phyloP scores from a whole-genome alignment of 1,284 basidiomycete species.

The Puccinia hordei region DNA sequence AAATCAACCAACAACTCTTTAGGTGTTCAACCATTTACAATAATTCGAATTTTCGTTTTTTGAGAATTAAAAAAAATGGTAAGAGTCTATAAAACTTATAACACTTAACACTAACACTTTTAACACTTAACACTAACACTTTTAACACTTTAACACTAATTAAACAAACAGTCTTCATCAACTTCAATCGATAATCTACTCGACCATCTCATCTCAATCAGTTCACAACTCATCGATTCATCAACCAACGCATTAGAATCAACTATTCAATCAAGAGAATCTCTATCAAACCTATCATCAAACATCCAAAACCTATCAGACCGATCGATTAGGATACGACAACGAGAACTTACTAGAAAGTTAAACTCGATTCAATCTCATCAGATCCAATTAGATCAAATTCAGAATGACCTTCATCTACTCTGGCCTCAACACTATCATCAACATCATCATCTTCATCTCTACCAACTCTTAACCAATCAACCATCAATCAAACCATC shows the following conservation, averaged over 20 bases:
- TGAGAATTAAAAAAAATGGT: no score
- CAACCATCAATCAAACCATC: background rate
- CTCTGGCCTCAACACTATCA: background rate
- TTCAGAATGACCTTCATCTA: background rate
- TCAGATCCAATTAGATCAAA: background rate
- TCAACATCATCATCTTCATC: background rate
- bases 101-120: no score
- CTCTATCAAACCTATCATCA: background rate
- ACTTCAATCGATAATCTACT: constrained; percentile 1
- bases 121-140: no score
- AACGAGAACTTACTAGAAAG: constrained; percentile 11
- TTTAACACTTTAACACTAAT: no score
- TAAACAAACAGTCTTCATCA: no score
- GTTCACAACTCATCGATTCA: constrained; percentile 14
- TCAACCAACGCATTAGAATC: constrained; percentile 15
- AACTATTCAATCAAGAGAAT: constrained; percentile 16
- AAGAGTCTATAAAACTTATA: no score
- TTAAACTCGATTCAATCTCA: background rate
- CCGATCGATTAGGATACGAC: background rate
- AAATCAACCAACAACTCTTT: no score
- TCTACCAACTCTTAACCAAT: background rate
- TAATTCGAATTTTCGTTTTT: no score
- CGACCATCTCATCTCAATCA: constrained; percentile 27
- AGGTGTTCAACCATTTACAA: no score
- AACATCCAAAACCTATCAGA: constrained; percentile 21